Evolutionary conservation across 225 moss, liverwort and hornwort species (phyloP), one percentile per base, ranked within the genome.

Genomic region (Polytrichum formosum): DNA sequence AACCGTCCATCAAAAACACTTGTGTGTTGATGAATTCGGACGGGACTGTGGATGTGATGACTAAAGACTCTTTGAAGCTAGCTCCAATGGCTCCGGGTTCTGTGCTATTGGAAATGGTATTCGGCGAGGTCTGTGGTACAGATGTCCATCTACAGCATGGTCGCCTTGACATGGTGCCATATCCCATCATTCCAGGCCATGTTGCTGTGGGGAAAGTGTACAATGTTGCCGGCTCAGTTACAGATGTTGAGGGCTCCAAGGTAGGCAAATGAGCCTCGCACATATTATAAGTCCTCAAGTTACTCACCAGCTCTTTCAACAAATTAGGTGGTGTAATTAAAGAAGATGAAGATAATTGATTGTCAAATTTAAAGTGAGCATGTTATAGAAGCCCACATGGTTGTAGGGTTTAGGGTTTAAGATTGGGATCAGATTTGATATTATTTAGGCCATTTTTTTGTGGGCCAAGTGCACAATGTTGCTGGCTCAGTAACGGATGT

Each of bases 101-200:
- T 27, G 88, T 93, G 63, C 77, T 93, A 23, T 69, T 93, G 75
- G 84, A 85, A 13, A 81, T 79, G 70, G 82, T 85, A 66, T 29
- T 90, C 64, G 27, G 84, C 60, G 93, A 93, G 67, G 91, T 93
- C 21, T 93, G 93, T 70, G 93, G 93, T 19, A 93, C 93, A 1
- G 91, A 93, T 76, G 93, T 93, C 54, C 93, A 93, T 68, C 64
- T 93, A 25, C 59, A 76, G 54, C 93, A 93, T 66, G 83, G 89
- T 26, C 85, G 91, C 56, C 85, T 93, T 21, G 87, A 91, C 75
- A 79, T 79, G 8, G 91, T 93, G 67, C 87, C 91, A 2, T 87
- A 87, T 81, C 93, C 93, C 63, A 93, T 93, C 58, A 93, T 91
- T 31, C 91, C 91, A 64, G 91, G 93, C 62, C 93, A 93, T 73